Evolutionary conservation across 2,329 filamentous ascomycete genomes (phyloP), one percentile per base, ranked within the genome.

Genomic region (Pyricularia pennisetigena): DNA sequence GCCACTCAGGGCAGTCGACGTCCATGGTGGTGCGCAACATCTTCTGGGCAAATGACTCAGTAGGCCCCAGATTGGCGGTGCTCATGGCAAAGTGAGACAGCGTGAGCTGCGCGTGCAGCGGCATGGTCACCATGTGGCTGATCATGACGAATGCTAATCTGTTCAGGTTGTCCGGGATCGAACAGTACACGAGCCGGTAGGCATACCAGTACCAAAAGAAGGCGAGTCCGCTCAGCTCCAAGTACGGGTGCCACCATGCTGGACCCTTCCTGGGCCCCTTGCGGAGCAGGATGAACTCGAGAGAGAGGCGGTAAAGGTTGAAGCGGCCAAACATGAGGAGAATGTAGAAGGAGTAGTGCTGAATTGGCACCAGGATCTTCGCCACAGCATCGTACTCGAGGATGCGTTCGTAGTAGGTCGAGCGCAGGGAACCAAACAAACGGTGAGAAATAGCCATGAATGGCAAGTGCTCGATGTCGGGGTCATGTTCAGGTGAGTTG

Each of bases 21-120:
- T 97, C 93, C 93, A 97, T 97, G 14, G 93, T 97, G 0, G 93
- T 97, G 72, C 94, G 89, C 64, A 97, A 83, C 90, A 96, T 95
- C 77, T 90, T 91, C 78, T 97, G 93, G 0, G 93, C 88, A 77
- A 97, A 97, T 0, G 91, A 95, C 76, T 97, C 93, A 67, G 89
- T 83, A 1, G 90, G 88, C 0, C 94, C 94, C 14, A 97, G 83
- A 73, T 97, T 92, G 12, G 91, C 86, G 0, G 93, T 97, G 73
- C 91, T 94, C 93, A 97, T 97, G 72, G 92, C 92, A 78, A 96
- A 97, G 78, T 97, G 93, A 2, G 91, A 95, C 23, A 97, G 85
- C 0, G 93, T 96, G 76, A 97, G 97, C 77, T 97, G 93, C 12
- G 94, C 86, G 76, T 97, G 93, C 66, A 97, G 81, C 2, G 93